Conservation (phyloP, 164 flowering plant genomes). For the Hamamelis virginiana region DNA sequence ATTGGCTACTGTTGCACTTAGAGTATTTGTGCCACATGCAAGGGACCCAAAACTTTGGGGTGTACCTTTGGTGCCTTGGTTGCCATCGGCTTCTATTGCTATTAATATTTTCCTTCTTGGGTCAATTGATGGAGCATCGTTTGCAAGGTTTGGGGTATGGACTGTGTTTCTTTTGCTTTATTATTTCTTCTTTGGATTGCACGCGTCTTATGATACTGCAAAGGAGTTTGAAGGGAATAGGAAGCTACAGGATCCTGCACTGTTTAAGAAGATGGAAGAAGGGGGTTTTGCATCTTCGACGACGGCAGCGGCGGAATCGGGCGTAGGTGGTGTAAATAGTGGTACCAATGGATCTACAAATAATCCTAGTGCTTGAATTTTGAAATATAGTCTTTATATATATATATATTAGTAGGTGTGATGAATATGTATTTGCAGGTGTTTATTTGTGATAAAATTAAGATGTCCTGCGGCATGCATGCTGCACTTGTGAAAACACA, state of each 20-base stretch:
- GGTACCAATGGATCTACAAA: too few relatives aligned
- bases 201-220: slow-evolving; percentile 35
- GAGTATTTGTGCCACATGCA: slow-evolving; percentile 39
- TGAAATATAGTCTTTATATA: too few relatives aligned
- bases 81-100: slow-evolving; percentile 54
- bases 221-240: slow-evolving; percentile 15
- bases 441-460: too few relatives aligned
- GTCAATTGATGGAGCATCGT: slow-evolving; percentile 46
- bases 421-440: too few relatives aligned
- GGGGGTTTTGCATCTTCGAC: neutral
- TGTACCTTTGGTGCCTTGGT: slow-evolving; percentile 60
- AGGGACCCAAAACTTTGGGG: slow-evolving; percentile 53
- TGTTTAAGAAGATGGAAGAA: slow-evolving; percentile 12
- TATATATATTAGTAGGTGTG: too few relatives aligned
- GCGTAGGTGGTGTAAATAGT: neutral
- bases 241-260: neutral
- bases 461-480: too few relatives aligned
- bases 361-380: too few relatives aligned
- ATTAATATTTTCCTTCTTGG: slow-evolving; percentile 57
- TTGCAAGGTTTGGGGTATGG: slow-evolving; percentile 44
- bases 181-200: slow-evolving; percentile 48
- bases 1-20: slow-evolving; percentile 33
- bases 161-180: slow-evolving; percentile 42
- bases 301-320: neutral
- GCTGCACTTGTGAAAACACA: too few relatives aligned